A percentile compares a stretch with the other conserved stretches of the same genome.
Conservation (phyloP, 2,329 filamentous ascomycete species). For the Leptodontidium sp. region DNA sequence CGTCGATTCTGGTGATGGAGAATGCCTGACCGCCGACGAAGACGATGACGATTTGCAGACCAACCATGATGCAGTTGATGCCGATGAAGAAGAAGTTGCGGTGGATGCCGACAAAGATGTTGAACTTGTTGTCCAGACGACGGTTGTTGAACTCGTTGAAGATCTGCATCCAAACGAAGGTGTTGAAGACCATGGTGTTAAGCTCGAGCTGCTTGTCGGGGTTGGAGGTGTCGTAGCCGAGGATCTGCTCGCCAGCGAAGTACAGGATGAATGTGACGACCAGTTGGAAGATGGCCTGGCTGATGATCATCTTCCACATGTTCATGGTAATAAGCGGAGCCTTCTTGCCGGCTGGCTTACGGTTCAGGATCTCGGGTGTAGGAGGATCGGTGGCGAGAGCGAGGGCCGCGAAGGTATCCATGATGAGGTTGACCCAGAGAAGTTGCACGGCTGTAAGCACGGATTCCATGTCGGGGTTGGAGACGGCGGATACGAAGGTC, state of each 20-base stretch:
- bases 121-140: slow-evolving; percentile 92
- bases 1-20: slow-evolving; percentile 66
- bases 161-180: slow-evolving; percentile 99
- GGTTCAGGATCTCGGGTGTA: slow-evolving; percentile 69
- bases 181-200: slow-evolving; percentile 82
- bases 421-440: slow-evolving; percentile 84
- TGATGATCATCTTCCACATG: slow-evolving; percentile 99
- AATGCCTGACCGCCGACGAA: slow-evolving; percentile 87
- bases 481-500: slow-evolving; percentile 78
- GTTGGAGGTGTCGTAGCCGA: slow-evolving; percentile 60
- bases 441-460: slow-evolving; percentile 80
- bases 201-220: slow-evolving; percentile 68
- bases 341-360: slow-evolving; percentile 77
- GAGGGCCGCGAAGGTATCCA: slow-evolving; percentile 83
- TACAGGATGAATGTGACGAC: slow-evolving; percentile 81
- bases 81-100: slow-evolving; percentile 88
- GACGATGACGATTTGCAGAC: slow-evolving; percentile 87
- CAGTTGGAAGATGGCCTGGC: slow-evolving; percentile 90
- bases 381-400: slow-evolving; percentile 79
- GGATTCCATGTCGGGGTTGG: slow-evolving; percentile 66
- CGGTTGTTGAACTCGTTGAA: slow-evolving; percentile 93
- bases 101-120: slow-evolving; percentile 88
- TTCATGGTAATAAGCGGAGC: slow-evolving; percentile 82
- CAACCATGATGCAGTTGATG: slow-evolving; percentile 88
- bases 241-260: slow-evolving; percentile 71